Percentiles rank a stretch among this genome's conserved stretches.
These are phyloP conservation scores for Trapa bicornis DNA, from an alignment of 345 rosid species.

Conservation along the genomic window DNA sequence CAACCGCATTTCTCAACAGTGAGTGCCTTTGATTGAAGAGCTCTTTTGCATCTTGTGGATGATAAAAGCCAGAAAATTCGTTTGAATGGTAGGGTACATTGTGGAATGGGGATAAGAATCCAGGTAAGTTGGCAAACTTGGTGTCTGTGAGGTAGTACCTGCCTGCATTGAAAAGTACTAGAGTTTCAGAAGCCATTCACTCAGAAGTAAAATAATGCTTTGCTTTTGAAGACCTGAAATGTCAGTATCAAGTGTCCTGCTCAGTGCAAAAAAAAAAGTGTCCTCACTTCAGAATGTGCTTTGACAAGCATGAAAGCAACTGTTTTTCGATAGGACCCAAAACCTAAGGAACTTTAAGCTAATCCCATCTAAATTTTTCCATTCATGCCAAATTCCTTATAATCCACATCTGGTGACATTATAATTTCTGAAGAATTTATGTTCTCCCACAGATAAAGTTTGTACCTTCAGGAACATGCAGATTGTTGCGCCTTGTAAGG, in stretches of 20 bases:
- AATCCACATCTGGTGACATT: not conserved
- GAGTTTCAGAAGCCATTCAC: not conserved
- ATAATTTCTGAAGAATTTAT: not conserved
- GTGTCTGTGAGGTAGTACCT: conserved; percentile 69
- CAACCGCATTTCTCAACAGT: conserved; percentile 33
- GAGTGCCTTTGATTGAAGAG: conserved; percentile 72
- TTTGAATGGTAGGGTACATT: conserved; percentile 27
- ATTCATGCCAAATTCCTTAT: not conserved
- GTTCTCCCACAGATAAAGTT: not conserved
- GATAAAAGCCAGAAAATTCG: conserved; percentile 32
- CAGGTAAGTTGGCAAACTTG: conserved; percentile 55
- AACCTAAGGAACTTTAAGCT: not conserved
- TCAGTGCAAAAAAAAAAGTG: not conserved
- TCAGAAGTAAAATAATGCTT: not conserved
- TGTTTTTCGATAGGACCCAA: not conserved
- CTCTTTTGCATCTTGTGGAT: conserved; percentile 48
- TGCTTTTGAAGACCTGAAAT: not conserved
- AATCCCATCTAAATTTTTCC: not conserved
- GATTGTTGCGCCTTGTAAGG: conserved; percentile 51
- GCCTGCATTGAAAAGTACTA: conserved; percentile 27
- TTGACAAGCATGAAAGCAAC: not conserved
- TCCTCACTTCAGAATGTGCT: not conserved
- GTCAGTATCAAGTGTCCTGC: not conserved
- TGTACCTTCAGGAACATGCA: conserved; percentile 69
- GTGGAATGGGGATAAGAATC: conserved; percentile 61